Evolutionary conservation across 78 protist species (phyloP).

Genomic region (Emiliania huxleyi): DNA sequence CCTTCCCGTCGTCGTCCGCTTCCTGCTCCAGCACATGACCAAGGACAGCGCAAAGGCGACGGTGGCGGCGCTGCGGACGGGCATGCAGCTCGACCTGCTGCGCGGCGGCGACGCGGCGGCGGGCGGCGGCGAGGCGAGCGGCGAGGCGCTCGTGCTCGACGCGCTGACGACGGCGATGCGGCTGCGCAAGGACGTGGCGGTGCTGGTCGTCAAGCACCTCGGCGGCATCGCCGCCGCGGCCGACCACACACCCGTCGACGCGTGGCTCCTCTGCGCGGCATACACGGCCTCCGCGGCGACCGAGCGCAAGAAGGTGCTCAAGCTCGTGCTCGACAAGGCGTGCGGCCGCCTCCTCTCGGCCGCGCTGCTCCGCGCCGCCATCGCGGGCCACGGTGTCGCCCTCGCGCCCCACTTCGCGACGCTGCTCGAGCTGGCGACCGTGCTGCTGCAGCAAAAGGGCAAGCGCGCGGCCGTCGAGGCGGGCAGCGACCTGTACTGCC

Average conservation of each 20-base stretch:
- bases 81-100: background rate
- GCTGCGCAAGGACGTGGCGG: background rate
- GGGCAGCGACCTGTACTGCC: background rate
- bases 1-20: background rate
- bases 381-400: background rate
- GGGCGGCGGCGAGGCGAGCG: background rate
- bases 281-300: background rate
- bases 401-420: background rate
- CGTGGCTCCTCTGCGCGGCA: background rate
- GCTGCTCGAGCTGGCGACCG: background rate
- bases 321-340: background rate
- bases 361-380: background rate
- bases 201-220: background rate
- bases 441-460: background rate
- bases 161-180: background rate
- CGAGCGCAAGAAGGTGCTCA: background rate
- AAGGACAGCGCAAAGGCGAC: background rate
- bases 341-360: background rate
- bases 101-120: background rate
- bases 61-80: background rate
- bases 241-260: background rate
- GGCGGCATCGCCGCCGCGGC: background rate
- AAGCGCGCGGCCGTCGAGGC: background rate
- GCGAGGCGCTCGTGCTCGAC: constrained; percentile 5
- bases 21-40: background rate